A percentile compares a stretch with the other conserved stretches of the same genome.
These are phyloP conservation scores for Prunus mume DNA, from an alignment of 306 rosid species.

Conservation along the genomic window DNA sequence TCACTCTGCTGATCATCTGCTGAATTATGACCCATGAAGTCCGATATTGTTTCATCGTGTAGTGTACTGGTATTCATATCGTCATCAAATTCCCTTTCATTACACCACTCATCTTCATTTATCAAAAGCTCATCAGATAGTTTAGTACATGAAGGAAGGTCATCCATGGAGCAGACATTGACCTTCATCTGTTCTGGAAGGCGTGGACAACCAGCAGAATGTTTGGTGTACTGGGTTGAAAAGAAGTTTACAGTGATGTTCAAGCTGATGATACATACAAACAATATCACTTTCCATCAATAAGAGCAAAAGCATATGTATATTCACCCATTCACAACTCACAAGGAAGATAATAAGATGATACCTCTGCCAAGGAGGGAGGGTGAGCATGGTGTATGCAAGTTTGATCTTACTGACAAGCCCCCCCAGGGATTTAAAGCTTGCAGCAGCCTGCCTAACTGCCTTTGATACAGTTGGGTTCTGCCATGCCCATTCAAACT, in stretches of 20 bases:
- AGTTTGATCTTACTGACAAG: slow-evolving; percentile 80
- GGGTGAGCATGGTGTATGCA: slow-evolving; percentile 92
- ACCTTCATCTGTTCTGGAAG: slow-evolving; percentile 73
- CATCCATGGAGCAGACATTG: slow-evolving; percentile 59
- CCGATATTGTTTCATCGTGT: slow-evolving; percentile 26
- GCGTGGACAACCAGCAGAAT: slow-evolving; percentile 72
- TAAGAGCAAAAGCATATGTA: background rate
- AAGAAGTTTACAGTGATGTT: slow-evolving; percentile 73
- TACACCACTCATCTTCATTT: slow-evolving; percentile 43
- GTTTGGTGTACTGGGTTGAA: slow-evolving; percentile 73
- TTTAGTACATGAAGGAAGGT: slow-evolving; percentile 63
- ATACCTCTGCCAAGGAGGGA: slow-evolving; percentile 77
- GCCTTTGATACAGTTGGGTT: slow-evolving; percentile 90
- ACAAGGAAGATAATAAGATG: background rate
- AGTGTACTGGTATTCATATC: slow-evolving; percentile 17
- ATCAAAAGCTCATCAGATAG: slow-evolving; percentile 34
- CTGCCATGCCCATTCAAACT: slow-evolving; percentile 99
- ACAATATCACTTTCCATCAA: slow-evolving; percentile 25
- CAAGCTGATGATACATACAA: slow-evolving; percentile 48
- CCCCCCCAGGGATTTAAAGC: slow-evolving; percentile 85
- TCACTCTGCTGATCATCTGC: slow-evolving; percentile 11
- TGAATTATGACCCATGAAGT: slow-evolving; percentile 18
- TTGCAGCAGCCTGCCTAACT: slow-evolving; percentile 79
- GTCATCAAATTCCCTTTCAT: slow-evolving; percentile 37
- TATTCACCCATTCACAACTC: slow-evolving; percentile 2